Conservation (phyloP, 352 stramenopile genomes). For the Globisporangium takayamanum region DNA sequence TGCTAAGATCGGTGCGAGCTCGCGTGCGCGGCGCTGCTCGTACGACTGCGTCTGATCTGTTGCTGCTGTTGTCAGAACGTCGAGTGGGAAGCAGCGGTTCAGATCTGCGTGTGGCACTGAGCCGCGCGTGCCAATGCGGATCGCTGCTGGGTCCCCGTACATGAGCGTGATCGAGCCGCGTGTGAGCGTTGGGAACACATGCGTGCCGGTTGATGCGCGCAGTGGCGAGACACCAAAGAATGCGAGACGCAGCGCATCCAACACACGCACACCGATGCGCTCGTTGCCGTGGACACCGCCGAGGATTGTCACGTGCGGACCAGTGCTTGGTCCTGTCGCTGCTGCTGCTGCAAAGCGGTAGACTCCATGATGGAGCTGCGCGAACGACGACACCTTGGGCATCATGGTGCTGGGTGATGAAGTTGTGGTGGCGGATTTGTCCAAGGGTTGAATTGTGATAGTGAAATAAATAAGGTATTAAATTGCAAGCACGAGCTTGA, state of each 20-base stretch:
- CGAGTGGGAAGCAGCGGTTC: conserved; percentile 57
- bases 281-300: conserved; percentile 76
- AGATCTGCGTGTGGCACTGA: conserved; percentile 47
- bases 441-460: too few species aligned
- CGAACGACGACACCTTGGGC: conserved; percentile 14
- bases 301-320: conserved; percentile 49
- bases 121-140: conserved; percentile 45
- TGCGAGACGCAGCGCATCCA: conserved; percentile 49
- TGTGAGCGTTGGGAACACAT: conserved; percentile 20
- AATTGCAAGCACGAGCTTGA: too few species aligned
- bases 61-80: conserved; percentile 18
- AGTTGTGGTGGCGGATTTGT: too few species aligned
- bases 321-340: background rate
- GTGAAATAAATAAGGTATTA: too few species aligned
- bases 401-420: too few species aligned
- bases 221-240: conserved; percentile 26
- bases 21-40: conserved; percentile 44
- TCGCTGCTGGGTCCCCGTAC: conserved; percentile 55
- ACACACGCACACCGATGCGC: conserved; percentile 53
- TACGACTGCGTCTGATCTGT: conserved; percentile 14
- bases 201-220: conserved; percentile 7
- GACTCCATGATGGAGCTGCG: conserved; percentile 31
- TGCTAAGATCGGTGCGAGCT: conserved; percentile 49
- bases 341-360: conserved; percentile 27
- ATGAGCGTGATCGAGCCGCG: conserved; percentile 46